These are phyloP conservation scores for Fusarium guadeloupense DNA, from an alignment of 2,329 filamentous ascomycete genomes.

Conservation along the genomic window DNA sequence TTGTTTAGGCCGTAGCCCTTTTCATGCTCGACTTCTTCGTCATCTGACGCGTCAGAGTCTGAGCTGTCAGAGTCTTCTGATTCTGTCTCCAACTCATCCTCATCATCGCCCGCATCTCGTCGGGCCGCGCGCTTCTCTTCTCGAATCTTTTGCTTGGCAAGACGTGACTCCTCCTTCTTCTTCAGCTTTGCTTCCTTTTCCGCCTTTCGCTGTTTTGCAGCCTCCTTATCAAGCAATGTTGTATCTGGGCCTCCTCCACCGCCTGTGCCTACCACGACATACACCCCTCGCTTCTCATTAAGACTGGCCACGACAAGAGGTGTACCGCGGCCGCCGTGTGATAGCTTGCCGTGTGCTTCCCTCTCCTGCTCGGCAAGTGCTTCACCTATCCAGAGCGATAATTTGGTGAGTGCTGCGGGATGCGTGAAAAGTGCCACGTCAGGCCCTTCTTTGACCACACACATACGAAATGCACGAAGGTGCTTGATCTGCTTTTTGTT, in stretches of 20 bases:
- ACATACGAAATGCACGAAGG: conserved; percentile 91
- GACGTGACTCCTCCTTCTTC: conserved; percentile 66
- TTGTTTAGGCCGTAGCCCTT: conserved; percentile 82
- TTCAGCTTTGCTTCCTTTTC: conserved; percentile 71
- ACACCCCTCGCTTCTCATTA: conserved; percentile 86
- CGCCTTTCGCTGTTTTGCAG: conserved; percentile 68
- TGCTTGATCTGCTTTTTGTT: conserved; percentile 95
- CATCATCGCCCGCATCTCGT: conserved; percentile 58
- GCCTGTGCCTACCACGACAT: conserved; percentile 91
- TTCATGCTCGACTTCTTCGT: conserved; percentile 61
- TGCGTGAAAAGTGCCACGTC: conserved; percentile 93
- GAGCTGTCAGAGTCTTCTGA: conserved; percentile 53
- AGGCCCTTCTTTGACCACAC: conserved; percentile 92
- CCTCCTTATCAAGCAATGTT: conserved; percentile 73
- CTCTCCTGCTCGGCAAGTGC: conserved; percentile 90
- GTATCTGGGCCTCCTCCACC: conserved; percentile 82
- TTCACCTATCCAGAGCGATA: conserved; percentile 93
- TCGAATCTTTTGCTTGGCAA: conserved; percentile 65
- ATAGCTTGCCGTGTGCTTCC: conserved; percentile 74
- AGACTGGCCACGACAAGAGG: conserved; percentile 91
- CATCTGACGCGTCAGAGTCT: conserved; percentile 60
- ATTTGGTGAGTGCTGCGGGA: conserved; percentile 89
- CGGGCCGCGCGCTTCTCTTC: conserved; percentile 70
- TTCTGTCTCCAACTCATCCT: conserved; percentile 59
- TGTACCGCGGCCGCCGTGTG: conserved; percentile 75